phyloP scores from a whole-genome alignment of 176 grass and related monocot genomes.

The Aechmea fasciata region DNA sequence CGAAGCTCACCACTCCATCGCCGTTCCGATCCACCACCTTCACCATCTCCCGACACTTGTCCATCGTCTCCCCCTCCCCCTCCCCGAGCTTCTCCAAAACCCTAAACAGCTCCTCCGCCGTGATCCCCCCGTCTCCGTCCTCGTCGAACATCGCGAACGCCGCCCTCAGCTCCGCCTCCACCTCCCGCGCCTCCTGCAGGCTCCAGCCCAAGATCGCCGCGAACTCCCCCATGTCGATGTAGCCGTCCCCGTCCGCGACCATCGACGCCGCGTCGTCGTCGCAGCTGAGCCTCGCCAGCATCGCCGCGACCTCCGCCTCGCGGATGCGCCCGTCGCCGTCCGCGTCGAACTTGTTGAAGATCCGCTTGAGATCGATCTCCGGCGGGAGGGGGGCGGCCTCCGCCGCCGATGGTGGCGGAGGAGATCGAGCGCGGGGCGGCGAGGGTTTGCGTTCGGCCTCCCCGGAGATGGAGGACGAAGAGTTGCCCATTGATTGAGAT shows the following conservation, averaged over 20 bases:
- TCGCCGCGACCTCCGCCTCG: constrained; percentile 2
- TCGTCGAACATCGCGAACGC: constrained; percentile 25
- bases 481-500: too few species aligned
- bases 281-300: not conserved
- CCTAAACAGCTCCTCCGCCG: constrained; percentile 13
- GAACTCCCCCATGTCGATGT: constrained; percentile 25
- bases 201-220: not conserved
- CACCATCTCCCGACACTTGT: constrained; percentile 11
- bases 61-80: constrained; percentile 8
- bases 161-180: not conserved
- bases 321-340: constrained; percentile 32
- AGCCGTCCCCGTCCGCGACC: constrained; percentile 36
- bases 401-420: not conserved
- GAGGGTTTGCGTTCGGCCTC: not conserved
- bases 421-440: not conserved
- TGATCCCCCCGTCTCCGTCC: constrained; percentile 17
- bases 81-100: constrained; percentile 14
- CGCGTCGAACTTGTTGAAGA: constrained; percentile 23
- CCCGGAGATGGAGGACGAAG: constrained; percentile 8
- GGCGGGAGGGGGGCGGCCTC: not conserved
- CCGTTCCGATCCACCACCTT: constrained; percentile 2
- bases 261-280: constrained; percentile 15
- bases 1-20: constrained; percentile 11
- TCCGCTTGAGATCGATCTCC: constrained; percentile 14
- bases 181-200: not conserved